Base-by-base conservation (phyloP, 164 flowering plant species). In the Saururus chinensis region DNA sequence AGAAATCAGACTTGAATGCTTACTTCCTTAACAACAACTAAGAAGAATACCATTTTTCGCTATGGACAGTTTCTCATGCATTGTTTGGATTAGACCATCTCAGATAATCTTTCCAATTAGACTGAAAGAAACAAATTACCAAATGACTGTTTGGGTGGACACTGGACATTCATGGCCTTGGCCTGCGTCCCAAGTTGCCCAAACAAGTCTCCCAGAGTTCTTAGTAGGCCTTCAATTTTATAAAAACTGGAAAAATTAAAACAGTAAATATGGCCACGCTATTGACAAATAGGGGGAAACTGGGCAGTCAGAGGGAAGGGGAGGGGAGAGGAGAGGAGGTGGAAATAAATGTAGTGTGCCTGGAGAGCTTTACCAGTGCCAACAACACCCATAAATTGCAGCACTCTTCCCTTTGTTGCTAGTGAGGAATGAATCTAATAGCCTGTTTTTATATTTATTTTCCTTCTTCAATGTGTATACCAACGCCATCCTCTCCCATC, bases 381-480 rank as follows among this genome's bases (percentile, higher is more conserved):
- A 77, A 74, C 80, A 64, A 72, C 71, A 71, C 57, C 73, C 69
- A 60, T 74, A 72, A 77, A 77, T 77, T 62, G 72, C 53, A 53
- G 68, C 60, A 16, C 62, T 64, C 70, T 66, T 60, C 57, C 51
- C 68, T 71, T 59, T 72, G 76, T 66, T 72, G 77, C 65, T 70
- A 73, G 71, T 45, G 14, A 45, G 66, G 60, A 76, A 76, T 65
- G 78, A 77, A 64, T 45, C 66, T 70, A 66, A 65, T 74, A 74
- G 24, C 70, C 63, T 73, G 73, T 20, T 59, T 64, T 61, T 69
- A n/a, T 58, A 64, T 66, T 68, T 63, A 52, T 62, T 59, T 59
- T 57, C 53, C 67, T 59, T 51, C 61, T 75, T 66, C 63, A 64
- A 67, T 48, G 37, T 41, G 71, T 55, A 56, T 60, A 62, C 66